phyloP scores from a whole-genome alignment of 441 rosid species.

The Gossypium aridum region DNA sequence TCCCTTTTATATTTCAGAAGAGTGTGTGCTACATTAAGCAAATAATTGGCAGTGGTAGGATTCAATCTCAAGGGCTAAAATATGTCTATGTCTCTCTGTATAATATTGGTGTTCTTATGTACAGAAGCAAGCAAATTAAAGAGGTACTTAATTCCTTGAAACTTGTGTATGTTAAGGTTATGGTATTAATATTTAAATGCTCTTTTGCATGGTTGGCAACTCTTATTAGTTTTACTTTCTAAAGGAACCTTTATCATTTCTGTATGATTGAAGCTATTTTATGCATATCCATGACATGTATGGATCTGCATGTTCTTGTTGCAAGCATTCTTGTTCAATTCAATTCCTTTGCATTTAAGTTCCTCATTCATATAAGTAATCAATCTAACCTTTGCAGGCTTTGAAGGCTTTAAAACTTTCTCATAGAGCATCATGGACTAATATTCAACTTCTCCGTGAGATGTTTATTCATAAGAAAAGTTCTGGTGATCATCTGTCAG shows the following conservation, averaged over 20 bases:
- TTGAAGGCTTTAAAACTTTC: conserved; percentile 67
- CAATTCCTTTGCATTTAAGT: conserved; percentile 10
- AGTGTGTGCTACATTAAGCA: conserved; percentile 40
- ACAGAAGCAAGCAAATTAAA: conserved; percentile 56
- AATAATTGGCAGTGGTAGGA: conserved; percentile 57
- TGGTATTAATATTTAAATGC: not conserved
- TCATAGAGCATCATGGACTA: conserved; percentile 74
- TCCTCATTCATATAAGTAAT: conserved; percentile 8
- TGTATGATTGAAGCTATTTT: not conserved
- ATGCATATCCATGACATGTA: not conserved
- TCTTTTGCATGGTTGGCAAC: conserved; percentile 3
- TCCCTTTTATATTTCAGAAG: conserved; percentile 44
- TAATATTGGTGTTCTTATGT: conserved; percentile 57
- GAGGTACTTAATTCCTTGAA: conserved; percentile 46
- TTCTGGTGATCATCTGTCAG: conserved; percentile 35
- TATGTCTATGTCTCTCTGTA: conserved; percentile 51
- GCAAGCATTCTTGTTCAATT: not conserved
- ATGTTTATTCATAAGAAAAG: conserved; percentile 29
- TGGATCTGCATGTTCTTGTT: not conserved
- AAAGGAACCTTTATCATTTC: not conserved
- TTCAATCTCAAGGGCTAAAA: conserved; percentile 60
- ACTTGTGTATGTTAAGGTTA: conserved; percentile 3
- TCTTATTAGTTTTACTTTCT: not conserved
- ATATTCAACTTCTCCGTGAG: conserved; percentile 44
- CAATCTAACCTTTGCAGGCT: conserved; percentile 51